phyloP scores from a whole-genome alignment of 352 stramenopile species.

The Phytophthora crassamura region DNA sequence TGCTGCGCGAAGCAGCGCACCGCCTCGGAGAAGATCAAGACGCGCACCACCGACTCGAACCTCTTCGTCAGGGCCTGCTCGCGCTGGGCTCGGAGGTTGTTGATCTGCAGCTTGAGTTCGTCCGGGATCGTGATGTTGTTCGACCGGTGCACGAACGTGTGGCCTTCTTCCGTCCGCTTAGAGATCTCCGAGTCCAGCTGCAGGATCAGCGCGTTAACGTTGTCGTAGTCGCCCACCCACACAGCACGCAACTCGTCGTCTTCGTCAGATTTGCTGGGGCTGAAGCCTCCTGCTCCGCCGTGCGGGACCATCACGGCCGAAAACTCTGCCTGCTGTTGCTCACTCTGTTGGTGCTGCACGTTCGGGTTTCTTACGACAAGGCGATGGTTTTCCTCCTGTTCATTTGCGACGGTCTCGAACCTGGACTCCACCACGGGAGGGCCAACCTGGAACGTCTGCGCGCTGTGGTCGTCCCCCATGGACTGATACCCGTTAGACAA shows the following conservation, averaged over 20 bases:
- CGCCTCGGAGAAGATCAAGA: conserved; percentile 62
- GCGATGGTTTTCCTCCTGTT: conserved; percentile 25
- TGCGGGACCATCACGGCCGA: conserved; percentile 32
- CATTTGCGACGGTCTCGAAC: conserved; percentile 37
- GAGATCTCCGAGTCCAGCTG: conserved; percentile 36
- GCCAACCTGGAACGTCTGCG: conserved; percentile 24
- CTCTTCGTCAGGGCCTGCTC: conserved; percentile 44
- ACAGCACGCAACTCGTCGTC: conserved; percentile 44
- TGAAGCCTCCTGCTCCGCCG: conserved; percentile 20
- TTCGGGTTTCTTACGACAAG: conserved; percentile 33
- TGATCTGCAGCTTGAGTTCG: conserved; percentile 52
- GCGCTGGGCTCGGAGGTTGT: conserved; percentile 37
- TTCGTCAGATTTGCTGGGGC: conserved; percentile 24
- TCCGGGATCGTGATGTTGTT: conserved; percentile 58
- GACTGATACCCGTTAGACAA: conserved; percentile 17
- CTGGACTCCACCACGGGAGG: conserved; percentile 7
- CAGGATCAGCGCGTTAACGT: conserved; percentile 42
- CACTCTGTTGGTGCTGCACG: conserved; percentile 17
- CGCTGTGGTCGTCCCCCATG: conserved; percentile 7
- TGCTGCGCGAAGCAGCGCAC: conserved; percentile 45
- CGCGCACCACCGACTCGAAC: conserved; percentile 50
- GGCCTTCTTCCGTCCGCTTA: conserved; percentile 38
- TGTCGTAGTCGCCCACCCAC: conserved; percentile 49
- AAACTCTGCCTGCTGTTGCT: conserved; percentile 20
- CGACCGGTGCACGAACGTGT: conserved; percentile 43